Conservation (phyloP, 2,329 filamentous ascomycete genomes). For the Ceratocystis smalleyi region DNA sequence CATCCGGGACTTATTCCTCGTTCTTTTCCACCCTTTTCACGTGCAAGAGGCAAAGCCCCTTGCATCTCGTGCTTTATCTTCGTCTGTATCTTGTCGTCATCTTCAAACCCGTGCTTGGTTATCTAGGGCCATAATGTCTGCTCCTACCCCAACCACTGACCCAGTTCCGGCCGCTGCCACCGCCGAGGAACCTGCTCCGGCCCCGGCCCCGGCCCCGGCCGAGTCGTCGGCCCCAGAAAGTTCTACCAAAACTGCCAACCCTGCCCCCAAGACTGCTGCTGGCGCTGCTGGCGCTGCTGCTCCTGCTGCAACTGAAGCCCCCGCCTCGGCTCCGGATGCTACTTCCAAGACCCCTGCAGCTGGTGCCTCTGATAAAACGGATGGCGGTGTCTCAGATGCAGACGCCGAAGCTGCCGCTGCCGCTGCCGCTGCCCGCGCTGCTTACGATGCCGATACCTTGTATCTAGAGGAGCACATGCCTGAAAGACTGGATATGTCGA, state of each 20-base stretch:
- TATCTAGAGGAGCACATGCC: constrained; percentile 17
- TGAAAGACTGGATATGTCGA: constrained; percentile 14
- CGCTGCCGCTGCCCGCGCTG: neutral
- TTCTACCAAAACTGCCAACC: neutral
- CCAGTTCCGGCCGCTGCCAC: neutral
- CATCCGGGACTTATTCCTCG: no score
- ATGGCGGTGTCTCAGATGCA: neutral
- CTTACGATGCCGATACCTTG: constrained; percentile 14
- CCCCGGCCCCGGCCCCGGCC: neutral
- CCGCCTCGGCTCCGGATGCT: neutral
- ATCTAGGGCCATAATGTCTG: constrained; percentile 1
- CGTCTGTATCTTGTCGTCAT: neutral
- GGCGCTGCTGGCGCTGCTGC: no score
- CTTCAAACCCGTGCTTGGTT: neutral
- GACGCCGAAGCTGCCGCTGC: neutral
- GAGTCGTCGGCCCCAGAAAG: neutral
- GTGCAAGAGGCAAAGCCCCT: neutral
- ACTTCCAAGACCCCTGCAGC: no score
- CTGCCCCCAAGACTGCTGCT: neutral
- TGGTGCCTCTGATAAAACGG: no score
- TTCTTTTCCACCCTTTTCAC: no score
- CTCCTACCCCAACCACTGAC: neutral
- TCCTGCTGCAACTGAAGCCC: neutral
- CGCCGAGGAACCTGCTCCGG: neutral
- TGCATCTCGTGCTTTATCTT: neutral